A percentile compares a stretch with the other conserved stretches of the same genome.
Evolutionary conservation across 2,329 filamentous ascomycete genomes (phyloP).

Genomic region (Ambrosiella cleistominuta): DNA sequence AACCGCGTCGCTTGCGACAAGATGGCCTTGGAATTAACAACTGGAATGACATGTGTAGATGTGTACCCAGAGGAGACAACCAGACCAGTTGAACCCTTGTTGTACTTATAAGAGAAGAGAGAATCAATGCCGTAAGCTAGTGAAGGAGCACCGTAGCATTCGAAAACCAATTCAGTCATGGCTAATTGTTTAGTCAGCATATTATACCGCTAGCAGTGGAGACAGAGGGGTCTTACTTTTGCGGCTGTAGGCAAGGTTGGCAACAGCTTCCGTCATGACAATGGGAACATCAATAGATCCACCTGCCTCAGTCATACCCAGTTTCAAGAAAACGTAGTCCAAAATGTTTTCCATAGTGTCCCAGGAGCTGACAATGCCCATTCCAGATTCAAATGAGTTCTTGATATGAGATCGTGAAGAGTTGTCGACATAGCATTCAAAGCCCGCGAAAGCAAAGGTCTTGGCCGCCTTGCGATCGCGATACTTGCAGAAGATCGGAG

Average conservation of each 20-base stretch:
- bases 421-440: constrained; percentile 86
- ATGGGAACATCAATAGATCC: constrained; percentile 70
- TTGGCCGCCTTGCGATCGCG: constrained; percentile 84
- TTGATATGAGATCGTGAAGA: constrained; percentile 81
- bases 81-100: constrained; percentile 70
- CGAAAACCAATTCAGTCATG: constrained; percentile 95
- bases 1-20: constrained; percentile 71
- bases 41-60: constrained; percentile 86
- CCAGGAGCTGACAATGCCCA: constrained; percentile 89
- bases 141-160: constrained; percentile 82
- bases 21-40: constrained; percentile 70
- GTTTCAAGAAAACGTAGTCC: constrained; percentile 86
- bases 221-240: constrained; percentile 45
- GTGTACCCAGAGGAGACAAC: constrained; percentile 86
- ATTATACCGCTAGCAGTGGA: neutral
- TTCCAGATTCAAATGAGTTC: constrained; percentile 78
- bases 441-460: constrained; percentile 81
- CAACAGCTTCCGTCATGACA: constrained; percentile 89
- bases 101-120: constrained; percentile 87
- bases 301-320: constrained; percentile 62
- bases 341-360: constrained; percentile 90
- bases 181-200: constrained; percentile 29
- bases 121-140: constrained; percentile 91
- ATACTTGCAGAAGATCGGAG: constrained; percentile 87
- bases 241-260: constrained; percentile 73